Evolutionary conservation across 31 red algal genomes (phyloP), one percentile per base, ranked within the genome.

Genomic region (Asparagopsis taxiformis): DNA sequence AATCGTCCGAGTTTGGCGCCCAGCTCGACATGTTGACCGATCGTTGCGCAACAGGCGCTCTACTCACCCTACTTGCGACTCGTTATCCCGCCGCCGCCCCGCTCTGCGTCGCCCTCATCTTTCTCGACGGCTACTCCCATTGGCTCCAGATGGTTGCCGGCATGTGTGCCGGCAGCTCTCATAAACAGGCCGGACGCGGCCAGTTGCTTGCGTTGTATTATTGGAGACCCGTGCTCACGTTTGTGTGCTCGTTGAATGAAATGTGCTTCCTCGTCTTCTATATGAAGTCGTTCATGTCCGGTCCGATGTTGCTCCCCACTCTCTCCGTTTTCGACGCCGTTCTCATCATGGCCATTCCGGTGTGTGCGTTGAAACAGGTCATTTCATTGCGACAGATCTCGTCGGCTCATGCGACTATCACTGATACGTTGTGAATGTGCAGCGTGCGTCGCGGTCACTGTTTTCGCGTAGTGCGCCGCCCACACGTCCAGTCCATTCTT

Each of bases 1-100:
- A 96, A 72, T 31, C 73, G 3, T 82, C 74, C 20, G 80, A 78
- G 1, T 92, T 92, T 68, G 93, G 87, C n/a, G 93, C 93, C 2
- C 60, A 86, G 37, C 69, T 97, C 31, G 93, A 97, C 44, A 97
- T 97, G 93, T 52, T 97, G 15, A 97, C 93, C 21, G 93, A 97
- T 56, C 88, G 93, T 4, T 91, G 73, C 49, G 72, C 74, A 10
- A 88, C 93, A 0, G 77, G 59, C 15, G 89, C 82, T 0, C 68
- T 97, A 0, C 67, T 97, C 8, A 85, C 76, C 20, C 34, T 91
- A 17, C 48, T 84, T 10, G 68, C 75, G 1, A 64, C 59, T 9
- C 68, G 65, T 4, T 82, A 91, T 51, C 59, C 48, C 8, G 16
- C 20, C 3, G 26, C 36, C 32, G 88, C 72, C 23, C 25, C 67